Conservation (phyloP, 805 yeast genomes). For the Debaryomyces maramus region DNA sequence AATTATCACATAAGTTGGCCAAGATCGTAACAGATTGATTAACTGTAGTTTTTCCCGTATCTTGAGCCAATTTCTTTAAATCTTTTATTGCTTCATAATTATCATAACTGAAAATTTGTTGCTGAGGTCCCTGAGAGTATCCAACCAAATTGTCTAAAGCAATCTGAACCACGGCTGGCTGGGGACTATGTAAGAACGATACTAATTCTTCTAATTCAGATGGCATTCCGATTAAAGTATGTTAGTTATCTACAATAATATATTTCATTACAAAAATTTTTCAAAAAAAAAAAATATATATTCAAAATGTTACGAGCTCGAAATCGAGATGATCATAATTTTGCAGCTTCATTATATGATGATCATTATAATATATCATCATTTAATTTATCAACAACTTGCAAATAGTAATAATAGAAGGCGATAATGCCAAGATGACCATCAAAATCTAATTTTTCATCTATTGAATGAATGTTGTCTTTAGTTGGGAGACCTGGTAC, state of each 20-base stretch:
- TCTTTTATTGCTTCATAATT: conserved; percentile 71
- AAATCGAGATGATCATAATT: neutral
- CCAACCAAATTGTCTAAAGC: conserved; percentile 86
- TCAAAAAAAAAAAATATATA: neutral
- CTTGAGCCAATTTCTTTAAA: conserved; percentile 59
- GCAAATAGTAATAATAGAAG: conserved; percentile 40
- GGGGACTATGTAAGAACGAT: conserved; percentile 76
- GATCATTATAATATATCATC: conserved; percentile 8
- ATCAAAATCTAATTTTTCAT: conserved; percentile 31
- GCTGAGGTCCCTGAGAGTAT: conserved; percentile 69
- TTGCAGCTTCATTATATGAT: neutral
- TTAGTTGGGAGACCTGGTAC: conserved; percentile 23
- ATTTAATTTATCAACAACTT: conserved; percentile 21
- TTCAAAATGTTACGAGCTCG: neutral
- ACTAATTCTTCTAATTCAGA: conserved; percentile 58
- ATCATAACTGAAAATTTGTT: conserved; percentile 65
- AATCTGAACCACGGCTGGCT: conserved; percentile 74
- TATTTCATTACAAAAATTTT: neutral
- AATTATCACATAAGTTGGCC: conserved; percentile 78
- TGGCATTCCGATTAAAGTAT: conserved; percentile 30
- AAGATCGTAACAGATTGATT: conserved; percentile 74
- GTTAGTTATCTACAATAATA: neutral
- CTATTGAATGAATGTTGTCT: conserved; percentile 35
- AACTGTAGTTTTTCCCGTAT: conserved; percentile 54
- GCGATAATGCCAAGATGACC: conserved; percentile 36